Base-by-base conservation (phyloP, 2,329 filamentous ascomycete species). In the Sclerotinia glacialis region DNA sequence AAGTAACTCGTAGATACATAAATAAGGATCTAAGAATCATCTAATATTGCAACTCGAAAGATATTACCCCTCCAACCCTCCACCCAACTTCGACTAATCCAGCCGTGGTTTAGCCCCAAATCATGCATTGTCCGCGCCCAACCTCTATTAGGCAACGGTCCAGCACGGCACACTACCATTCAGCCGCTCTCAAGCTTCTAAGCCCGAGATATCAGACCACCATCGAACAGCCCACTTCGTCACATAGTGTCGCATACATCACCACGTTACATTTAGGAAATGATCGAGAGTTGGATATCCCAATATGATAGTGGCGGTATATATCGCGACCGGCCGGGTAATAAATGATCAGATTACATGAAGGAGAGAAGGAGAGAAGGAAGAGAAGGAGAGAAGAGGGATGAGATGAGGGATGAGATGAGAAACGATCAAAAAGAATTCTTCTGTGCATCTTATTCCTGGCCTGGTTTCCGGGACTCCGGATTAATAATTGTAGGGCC, bases 131-230 rank as follows among this genome's bases (percentile, higher is more conserved):
- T 26, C 40, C 21, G 12, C 50, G 16, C 28, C 50, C 18, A 31
- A 11, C 50, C 16, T 31, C 8, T 18, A 53, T 28, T 16, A 40
- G 11, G 7, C 40, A 44, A 46, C 40, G 55, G 40, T 26, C 26
- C 37, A 40, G 1, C 37, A 37, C n/a, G n/a, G 28, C 2, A 40
- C 37, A 0, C 37, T 28, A 8, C 34, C 16, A 31, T 34, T 59
- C 26, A n/a, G 28, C 40, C 40, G 40, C 12, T 26, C 2, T 54
- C 40, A 46, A 42, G 26, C 56, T 42, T 21, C 4, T 18, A n/a
- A 60, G 11, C 12, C 26, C 28, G 42, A 34, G 26, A 60, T 34
- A 47, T 60, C 56, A 60, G 56, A 60, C 56, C 56, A 60, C 40
- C 12, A 12, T 11, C 11, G 2, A 60, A 60, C 42, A 60, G 56